phyloP scores from a whole-genome alignment of 2,329 filamentous ascomycete species.

The Dichotomopilus funicola region DNA sequence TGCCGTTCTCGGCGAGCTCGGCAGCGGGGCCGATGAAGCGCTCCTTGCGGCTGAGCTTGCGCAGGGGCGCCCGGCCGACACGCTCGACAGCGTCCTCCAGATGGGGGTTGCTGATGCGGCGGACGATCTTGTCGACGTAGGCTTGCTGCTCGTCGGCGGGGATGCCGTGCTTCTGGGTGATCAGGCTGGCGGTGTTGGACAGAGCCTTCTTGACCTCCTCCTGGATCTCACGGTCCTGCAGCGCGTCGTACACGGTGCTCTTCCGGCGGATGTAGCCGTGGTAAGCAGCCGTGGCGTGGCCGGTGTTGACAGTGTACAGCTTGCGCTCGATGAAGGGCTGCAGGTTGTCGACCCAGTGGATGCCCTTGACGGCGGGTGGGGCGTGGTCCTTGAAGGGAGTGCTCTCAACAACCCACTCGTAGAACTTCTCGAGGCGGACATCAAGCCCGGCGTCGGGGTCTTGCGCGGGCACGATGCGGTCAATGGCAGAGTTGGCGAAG shows the following conservation, averaged over 20 bases:
- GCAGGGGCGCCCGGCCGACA: conserved; percentile 87
- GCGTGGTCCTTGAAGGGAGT: conserved; percentile 69
- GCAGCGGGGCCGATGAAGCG: conserved; percentile 90
- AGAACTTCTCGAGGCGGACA: conserved; percentile 97
- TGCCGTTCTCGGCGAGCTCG: conserved; percentile 75
- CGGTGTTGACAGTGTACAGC: conserved; percentile 98
- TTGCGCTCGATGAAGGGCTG: conserved; percentile 98
- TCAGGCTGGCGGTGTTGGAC: conserved; percentile 77
- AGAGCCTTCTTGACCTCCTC: conserved; percentile 73
- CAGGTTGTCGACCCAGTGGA: conserved; percentile 89
- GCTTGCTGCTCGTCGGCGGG: conserved; percentile 65
- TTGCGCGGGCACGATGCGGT: conserved; percentile 94
- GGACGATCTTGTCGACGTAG: conserved; percentile 89
- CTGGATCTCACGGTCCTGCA: conserved; percentile 74
- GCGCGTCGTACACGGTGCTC: conserved; percentile 81
- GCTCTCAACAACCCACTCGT: conserved; percentile 94
- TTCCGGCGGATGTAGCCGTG: conserved; percentile 84
- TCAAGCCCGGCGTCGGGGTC: conserved; percentile 72
- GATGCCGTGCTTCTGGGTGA: conserved; percentile 82
- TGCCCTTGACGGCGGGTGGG: conserved; percentile 71
- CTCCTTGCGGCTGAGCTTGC: conserved; percentile 92
- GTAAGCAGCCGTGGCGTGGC: conserved; percentile 93
- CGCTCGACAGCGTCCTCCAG: conserved; percentile 90
- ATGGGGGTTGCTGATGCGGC: conserved; percentile 86
- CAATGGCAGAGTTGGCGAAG: conserved; percentile 96